Evolutionary conservation across 2,329 filamentous ascomycete species (phyloP), one percentile per base, ranked within the genome.

Genomic region (Penicillium polonicum): DNA sequence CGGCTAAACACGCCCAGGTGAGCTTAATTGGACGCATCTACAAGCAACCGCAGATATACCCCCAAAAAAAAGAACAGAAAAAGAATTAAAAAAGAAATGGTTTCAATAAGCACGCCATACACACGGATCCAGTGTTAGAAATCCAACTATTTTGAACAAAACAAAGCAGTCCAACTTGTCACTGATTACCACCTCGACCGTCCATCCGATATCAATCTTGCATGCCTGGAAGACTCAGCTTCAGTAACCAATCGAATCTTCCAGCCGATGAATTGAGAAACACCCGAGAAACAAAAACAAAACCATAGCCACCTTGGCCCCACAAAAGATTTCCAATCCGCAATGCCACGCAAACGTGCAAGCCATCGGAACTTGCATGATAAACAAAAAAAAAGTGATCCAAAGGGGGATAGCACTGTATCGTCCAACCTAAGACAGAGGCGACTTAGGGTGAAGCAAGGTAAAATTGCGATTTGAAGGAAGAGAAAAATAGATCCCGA

Each of bases 391-490:
- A 54, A 55, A 21, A n/a, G 31, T 27, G 41, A 25, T 27, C 41
- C 39, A 57, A 51, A 45, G 19, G 21, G 15, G 15, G 21, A 44
- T 45, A 25, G 21, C 25, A 52, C 25, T 39, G 48, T 9, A 57
- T 19, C 33, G 29, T 46, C 35, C 33, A 33, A 52, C 48, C 50
- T 46, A 45, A 29, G 31, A 48, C 21, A 23, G 33, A 48, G 42
- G 33, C 13, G 42, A 42, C 21, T 6, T 12, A 50, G 31, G 36
- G 38, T 29, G 38, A 57, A 62, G 63, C 54, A 62, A 68, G 60
- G 52, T 63, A 60, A 62, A 55, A 66, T 63, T 67, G 62, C 56
- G 60, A 62, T 63, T 60, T 65, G 59, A 62, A 64, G 66, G 66
- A 64, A 58, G 56, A 57, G 50, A 64, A 60, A 55, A 58, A 63